Conservation (phyloP, 2,329 filamentous ascomycete genomes). For the Shiraia bambusicola region DNA sequence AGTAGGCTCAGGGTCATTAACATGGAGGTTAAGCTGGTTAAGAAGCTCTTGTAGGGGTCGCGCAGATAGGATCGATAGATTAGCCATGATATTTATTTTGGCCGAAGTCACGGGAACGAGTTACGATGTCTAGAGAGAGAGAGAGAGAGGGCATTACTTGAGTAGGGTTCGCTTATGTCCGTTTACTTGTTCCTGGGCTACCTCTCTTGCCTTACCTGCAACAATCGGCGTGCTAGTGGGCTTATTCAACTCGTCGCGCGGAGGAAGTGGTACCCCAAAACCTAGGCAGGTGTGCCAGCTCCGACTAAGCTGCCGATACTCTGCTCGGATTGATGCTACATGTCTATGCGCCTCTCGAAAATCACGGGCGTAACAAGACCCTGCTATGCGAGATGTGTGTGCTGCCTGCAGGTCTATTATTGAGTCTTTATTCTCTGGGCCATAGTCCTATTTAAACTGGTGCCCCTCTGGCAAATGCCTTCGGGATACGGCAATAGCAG, state of each 20-base stretch:
- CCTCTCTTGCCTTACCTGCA: too few species aligned
- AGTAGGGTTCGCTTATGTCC: neutral
- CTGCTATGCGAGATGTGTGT: neutral
- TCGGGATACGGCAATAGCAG: conserved; percentile 1
- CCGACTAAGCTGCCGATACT: neutral
- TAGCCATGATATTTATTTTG: too few species aligned
- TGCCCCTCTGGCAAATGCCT: neutral
- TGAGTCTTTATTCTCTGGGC: neutral
- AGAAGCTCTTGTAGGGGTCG: too few species aligned
- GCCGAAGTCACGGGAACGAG: too few species aligned
- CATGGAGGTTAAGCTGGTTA: too few species aligned
- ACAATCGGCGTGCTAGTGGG: neutral
- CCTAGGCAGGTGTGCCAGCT: conserved; percentile 1
- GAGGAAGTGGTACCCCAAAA: neutral
- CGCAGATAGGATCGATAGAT: too few species aligned
- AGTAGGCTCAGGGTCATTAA: too few species aligned
- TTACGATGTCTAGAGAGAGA: too few species aligned
- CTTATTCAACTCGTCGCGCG: neutral
- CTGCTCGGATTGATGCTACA: neutral
- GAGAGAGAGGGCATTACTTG: too few species aligned
- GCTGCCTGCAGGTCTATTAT: conserved; percentile 1
- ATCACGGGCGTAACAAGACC: neutral
- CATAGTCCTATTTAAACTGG: conserved; percentile 1
- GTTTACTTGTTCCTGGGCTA: neutral
- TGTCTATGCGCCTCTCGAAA: neutral